Conservation (phyloP, 2,329 filamentous ascomycete species). For the Paraconiothyrium brasiliense region DNA sequence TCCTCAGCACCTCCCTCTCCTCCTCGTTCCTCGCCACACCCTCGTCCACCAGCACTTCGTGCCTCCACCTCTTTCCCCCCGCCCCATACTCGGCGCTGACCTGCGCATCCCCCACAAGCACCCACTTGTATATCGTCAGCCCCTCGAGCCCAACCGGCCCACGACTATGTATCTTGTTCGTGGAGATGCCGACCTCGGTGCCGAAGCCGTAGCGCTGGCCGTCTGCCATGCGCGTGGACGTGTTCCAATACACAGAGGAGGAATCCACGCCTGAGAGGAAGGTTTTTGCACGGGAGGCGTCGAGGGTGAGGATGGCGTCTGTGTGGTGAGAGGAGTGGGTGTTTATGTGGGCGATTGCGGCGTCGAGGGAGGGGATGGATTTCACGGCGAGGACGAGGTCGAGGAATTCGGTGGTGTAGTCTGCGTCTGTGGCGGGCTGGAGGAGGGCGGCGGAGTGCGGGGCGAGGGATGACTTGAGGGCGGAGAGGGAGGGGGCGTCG, state of each 20-base stretch:
- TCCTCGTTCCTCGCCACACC: constrained; percentile 42
- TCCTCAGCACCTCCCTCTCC: constrained; percentile 45
- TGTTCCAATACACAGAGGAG: constrained; percentile 96
- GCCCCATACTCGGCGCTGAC: constrained; percentile 76
- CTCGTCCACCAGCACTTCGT: constrained; percentile 57
- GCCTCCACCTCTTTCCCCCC: constrained; percentile 65
- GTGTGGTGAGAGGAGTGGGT: constrained; percentile 92
- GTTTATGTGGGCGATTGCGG: constrained; percentile 90
- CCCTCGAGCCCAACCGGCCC: constrained; percentile 95
- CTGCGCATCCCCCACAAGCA: constrained; percentile 84
- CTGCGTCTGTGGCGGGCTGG: constrained; percentile 71
- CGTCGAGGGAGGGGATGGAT: constrained; percentile 70
- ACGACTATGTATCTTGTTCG: constrained; percentile 96
- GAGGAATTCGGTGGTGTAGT: constrained; percentile 91
- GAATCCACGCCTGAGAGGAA: constrained; percentile 91
- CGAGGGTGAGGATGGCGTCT: constrained; percentile 84
- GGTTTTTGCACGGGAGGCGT: constrained; percentile 72
- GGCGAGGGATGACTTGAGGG: constrained; percentile 62
- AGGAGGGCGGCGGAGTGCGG: constrained; percentile 58
- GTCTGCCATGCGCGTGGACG: constrained; percentile 91
- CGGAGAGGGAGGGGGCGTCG: constrained; percentile 73
- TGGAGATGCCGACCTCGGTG: constrained; percentile 97
- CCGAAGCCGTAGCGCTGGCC: constrained; percentile 98
- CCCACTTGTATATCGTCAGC: constrained; percentile 97
- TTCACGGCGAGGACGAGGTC: constrained; percentile 86